phyloP scores from a whole-genome alignment of 257 asterid species.

The Rhazya stricta region DNA sequence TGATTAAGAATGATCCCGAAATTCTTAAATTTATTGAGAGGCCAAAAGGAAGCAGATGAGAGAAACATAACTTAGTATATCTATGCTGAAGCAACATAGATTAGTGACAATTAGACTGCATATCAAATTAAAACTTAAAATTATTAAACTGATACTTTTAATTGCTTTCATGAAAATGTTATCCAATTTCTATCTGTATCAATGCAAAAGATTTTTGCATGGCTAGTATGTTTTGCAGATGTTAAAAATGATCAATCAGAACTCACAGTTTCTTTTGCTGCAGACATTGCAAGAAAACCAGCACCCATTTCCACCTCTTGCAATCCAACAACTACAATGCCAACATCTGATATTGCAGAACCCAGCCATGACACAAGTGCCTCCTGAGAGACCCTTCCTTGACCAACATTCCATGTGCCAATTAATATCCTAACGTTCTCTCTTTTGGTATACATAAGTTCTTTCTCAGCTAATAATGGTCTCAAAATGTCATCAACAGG shows the following conservation, averaged over 20 bases:
- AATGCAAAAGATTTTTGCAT: background rate
- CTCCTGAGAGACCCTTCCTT: conserved; percentile 86
- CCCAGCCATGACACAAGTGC: conserved; percentile 90
- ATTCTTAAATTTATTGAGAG: background rate
- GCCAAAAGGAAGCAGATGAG: background rate
- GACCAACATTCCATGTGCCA: conserved; percentile 98
- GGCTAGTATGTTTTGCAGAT: background rate
- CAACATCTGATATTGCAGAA: conserved; percentile 62
- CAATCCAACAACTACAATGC: conserved; percentile 82
- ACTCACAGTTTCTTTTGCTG: conserved; percentile 99
- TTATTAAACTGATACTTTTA: background rate
- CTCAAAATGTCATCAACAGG: conserved; percentile 63
- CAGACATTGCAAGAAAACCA: conserved; percentile 98
- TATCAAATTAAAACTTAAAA: background rate
- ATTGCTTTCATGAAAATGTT: background rate
- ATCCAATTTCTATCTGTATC: background rate
- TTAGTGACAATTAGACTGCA: background rate
- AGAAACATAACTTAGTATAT: background rate
- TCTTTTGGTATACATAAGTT: conserved; percentile 43
- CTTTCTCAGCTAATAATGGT: conserved; percentile 46
- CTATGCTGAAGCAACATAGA: background rate
- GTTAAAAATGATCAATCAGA: background rate
- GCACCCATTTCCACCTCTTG: conserved; percentile 99
- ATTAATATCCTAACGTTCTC: conserved; percentile 57
- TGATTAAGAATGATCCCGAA: background rate